Evolutionary conservation across 2,329 filamentous ascomycete species (phyloP), one percentile per base, ranked within the genome.

Genomic region (Cryphonectria radicalis): DNA sequence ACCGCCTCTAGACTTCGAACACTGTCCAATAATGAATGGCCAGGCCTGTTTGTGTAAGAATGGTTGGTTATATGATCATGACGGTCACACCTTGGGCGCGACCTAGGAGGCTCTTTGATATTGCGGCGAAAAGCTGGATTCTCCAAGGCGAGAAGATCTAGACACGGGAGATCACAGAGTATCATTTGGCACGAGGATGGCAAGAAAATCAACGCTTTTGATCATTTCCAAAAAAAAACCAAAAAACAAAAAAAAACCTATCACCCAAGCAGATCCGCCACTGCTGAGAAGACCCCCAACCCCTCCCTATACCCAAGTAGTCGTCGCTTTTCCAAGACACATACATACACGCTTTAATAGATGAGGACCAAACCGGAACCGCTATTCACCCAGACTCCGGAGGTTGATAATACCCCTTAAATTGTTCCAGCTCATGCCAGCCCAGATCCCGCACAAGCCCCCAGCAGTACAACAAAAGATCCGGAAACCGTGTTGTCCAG

Each of bases 401-500:
- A 1, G 86, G 86, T 74, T 82, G 81, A 76, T 92, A 95, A 77
- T 95, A 96, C 73, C 91, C 90, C 77, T 84, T 87, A 76, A 96
- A 95, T 3, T 91, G 85, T 76, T 91, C 88, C 74, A 88, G 85
- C 0, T 83, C 82, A 70, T 91, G 85, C 82, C 94, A 87, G 1
- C 84, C 86, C 73, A 93, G 84, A 66, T 91, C 87, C 73, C 89
- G 87, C 32, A 97, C 87, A 25, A 95, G 89, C 76, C 90, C 88
- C 83, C 94, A 95, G 78, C 93, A 97, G 68, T 87, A 86, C 78
- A 97, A 90, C 72, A 98, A 79, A 76, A 98, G 80, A 75, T 88
- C 89, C 4, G 94, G 94, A 77, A 98, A 98, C 71, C 89, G 86
- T 10, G 88, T 84, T 0, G 92, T 92, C 93, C 94, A 98, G 78